phyloP scores from a whole-genome alignment of 2,329 filamentous ascomycete species.

The Pestalotiopsis sp. region DNA sequence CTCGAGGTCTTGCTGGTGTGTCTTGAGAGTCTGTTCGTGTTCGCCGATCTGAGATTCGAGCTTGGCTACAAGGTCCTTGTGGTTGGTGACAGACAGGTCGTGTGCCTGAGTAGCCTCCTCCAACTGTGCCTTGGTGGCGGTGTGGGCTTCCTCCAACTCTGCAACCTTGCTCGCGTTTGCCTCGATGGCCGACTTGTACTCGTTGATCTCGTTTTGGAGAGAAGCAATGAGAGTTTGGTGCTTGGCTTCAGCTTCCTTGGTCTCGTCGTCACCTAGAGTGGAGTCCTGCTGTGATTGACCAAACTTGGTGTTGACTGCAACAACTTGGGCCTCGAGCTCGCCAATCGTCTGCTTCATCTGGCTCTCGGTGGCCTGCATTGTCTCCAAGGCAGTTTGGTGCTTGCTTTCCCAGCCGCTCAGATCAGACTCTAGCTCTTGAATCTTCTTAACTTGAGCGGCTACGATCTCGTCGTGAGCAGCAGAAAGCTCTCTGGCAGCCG shows the following conservation, averaged over 20 bases:
- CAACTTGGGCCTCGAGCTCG: constrained; percentile 68
- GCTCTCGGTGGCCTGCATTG: constrained; percentile 73
- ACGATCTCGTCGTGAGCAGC: constrained; percentile 34
- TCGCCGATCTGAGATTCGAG: constrained; percentile 63
- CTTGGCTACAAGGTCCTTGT: constrained; percentile 51
- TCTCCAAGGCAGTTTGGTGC: constrained; percentile 71
- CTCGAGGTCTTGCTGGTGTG: constrained; percentile 54
- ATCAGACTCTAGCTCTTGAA: constrained; percentile 71
- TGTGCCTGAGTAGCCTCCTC: constrained; percentile 66
- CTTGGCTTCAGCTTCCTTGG: constrained; percentile 52
- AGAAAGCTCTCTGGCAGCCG: constrained; percentile 31
- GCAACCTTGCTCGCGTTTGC: constrained; percentile 71
- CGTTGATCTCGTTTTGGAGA: constrained; percentile 76
- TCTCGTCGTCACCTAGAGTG: constrained; percentile 42
- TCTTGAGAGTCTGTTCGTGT: constrained; percentile 61
- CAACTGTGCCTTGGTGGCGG: constrained; percentile 67
- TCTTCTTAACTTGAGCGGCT: constrained; percentile 55
- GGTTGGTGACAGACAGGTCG: constrained; percentile 51
- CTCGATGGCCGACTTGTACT: constrained; percentile 76
- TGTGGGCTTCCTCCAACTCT: constrained; percentile 74
- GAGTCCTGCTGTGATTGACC: constrained; percentile 43
- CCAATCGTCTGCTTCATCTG: constrained; percentile 73
- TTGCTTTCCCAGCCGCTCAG: constrained; percentile 75
- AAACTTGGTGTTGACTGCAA: constrained; percentile 56
- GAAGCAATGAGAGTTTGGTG: constrained; percentile 63